Conservation (phyloP, 2,329 filamentous ascomycete genomes). For the Rhytidhysteron rufulum region DNA sequence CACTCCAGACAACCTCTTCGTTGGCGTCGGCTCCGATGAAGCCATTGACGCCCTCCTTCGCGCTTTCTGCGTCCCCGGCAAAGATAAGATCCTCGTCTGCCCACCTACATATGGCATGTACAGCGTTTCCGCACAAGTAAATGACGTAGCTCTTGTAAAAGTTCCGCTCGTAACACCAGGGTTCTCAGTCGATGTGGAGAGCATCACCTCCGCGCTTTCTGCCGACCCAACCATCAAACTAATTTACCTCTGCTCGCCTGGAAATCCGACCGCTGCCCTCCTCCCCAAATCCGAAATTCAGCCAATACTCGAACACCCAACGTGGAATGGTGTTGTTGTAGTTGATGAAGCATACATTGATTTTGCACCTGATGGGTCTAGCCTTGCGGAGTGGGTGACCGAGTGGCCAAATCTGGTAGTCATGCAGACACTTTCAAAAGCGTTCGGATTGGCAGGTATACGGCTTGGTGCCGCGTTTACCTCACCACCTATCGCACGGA, state of each 20-base stretch:
- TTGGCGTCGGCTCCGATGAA: slow-evolving; percentile 94
- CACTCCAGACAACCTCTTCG: slow-evolving; percentile 80
- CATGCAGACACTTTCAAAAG: slow-evolving; percentile 98
- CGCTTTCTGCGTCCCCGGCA: slow-evolving; percentile 84
- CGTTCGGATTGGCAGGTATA: slow-evolving; percentile 92
- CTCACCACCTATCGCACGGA: slow-evolving; percentile 65
- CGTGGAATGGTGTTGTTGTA: slow-evolving; percentile 92
- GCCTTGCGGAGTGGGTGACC: slow-evolving; percentile 83
- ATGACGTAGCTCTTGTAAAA: slow-evolving; percentile 81
- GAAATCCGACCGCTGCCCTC: slow-evolving; percentile 84
- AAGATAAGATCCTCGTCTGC: slow-evolving; percentile 88
- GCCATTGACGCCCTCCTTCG: slow-evolving; percentile 91
- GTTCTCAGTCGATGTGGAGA: slow-evolving; percentile 69
- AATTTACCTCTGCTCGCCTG: slow-evolving; percentile 88
- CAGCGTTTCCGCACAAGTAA: slow-evolving; percentile 86
- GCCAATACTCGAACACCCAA: slow-evolving; percentile 73
- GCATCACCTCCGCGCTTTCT: slow-evolving; percentile 64
- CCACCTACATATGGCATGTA: slow-evolving; percentile 99
- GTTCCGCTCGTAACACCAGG: slow-evolving; percentile 73
- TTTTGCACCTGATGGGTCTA: slow-evolving; percentile 75
- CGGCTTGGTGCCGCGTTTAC: slow-evolving; percentile 84
- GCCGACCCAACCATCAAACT: slow-evolving; percentile 71
- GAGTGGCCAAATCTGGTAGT: slow-evolving; percentile 96
- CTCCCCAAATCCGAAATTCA: slow-evolving; percentile 72
- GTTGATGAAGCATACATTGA: slow-evolving; percentile 97